Conservation (phyloP, 2,329 filamentous ascomycete genomes). For the Calonectria leucothoes region DNA sequence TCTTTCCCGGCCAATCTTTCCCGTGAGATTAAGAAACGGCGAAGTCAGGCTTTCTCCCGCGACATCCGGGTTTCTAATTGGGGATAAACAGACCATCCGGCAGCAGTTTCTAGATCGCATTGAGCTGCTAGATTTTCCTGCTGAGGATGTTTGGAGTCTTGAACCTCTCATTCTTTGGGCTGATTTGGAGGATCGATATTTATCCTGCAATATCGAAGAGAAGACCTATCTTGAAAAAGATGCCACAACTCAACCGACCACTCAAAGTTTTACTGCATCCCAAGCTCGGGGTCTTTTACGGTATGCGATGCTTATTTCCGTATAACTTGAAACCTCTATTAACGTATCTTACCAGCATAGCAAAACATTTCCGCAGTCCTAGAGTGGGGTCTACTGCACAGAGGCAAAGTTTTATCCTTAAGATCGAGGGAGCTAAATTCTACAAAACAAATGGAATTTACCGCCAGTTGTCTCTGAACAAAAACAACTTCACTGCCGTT, state of each 20-base stretch:
- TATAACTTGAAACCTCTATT: neutral
- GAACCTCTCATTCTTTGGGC: neutral
- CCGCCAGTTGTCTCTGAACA: neutral
- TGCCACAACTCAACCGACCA: neutral
- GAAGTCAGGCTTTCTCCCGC: neutral
- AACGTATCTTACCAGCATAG: neutral
- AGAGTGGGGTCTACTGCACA: neutral
- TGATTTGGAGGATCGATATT: neutral
- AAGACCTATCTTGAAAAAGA: neutral
- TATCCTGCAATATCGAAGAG: neutral
- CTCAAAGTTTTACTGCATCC: neutral
- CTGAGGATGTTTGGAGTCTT: neutral
- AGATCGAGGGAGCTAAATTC: neutral
- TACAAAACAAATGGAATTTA: neutral
- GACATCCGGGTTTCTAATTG: neutral
- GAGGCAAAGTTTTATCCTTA: neutral
- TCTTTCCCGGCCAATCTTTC: neutral
- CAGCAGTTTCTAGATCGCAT: neutral
- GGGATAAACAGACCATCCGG: neutral
- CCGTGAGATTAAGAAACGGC: neutral
- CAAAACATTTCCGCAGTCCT: neutral
- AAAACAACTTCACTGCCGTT: neutral
- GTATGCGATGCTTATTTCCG: neutral
- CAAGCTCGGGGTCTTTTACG: neutral
- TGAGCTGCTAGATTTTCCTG: neutral